These are phyloP conservation scores for Blepharisma stoltei DNA, from an alignment of 73 alveolate species.

Conservation along the genomic window DNA sequence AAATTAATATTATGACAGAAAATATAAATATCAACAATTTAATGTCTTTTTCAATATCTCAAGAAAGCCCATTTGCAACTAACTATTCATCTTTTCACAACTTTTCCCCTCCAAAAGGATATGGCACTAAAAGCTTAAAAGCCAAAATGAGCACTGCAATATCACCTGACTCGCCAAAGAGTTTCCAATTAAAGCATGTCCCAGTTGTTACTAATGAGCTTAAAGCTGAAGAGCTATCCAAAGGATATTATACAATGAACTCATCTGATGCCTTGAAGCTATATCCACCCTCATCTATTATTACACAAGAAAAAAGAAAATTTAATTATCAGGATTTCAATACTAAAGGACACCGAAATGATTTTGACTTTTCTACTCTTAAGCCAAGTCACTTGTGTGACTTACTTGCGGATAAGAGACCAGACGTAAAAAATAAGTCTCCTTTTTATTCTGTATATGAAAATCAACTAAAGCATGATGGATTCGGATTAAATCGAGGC, in stretches of 20 bases:
- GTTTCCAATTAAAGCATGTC: too few relatives aligned
- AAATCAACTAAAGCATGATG: constrained; percentile 1
- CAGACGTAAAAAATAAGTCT: not conserved
- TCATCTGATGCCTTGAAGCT: not conserved
- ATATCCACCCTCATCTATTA: not conserved
- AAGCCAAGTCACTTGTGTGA: constrained; percentile 18
- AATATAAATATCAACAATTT: too few relatives aligned
- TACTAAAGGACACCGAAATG: not conserved
- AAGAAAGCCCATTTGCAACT: too few relatives aligned
- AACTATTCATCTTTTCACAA: too few relatives aligned
- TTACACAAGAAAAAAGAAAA: not conserved
- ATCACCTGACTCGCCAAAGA: too few relatives aligned
- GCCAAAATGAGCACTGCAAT: too few relatives aligned
- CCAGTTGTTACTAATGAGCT: too few relatives aligned
- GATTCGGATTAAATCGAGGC: constrained; percentile 12
- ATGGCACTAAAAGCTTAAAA: too few relatives aligned
- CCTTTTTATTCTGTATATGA: not conserved
- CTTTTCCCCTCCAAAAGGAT: too few relatives aligned
- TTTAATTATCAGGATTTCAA: constrained; percentile 4
- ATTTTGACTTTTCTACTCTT: not conserved
- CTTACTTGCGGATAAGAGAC: constrained; percentile 21
- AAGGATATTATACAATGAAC: not conserved
- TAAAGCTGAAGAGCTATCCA: constrained; percentile 5
- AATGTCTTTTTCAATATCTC: too few relatives aligned
- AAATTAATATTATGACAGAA: too few relatives aligned